Evolutionary conservation across 2,329 filamentous ascomycete species (phyloP).

Genomic region (Colletotrichum sp.): DNA sequence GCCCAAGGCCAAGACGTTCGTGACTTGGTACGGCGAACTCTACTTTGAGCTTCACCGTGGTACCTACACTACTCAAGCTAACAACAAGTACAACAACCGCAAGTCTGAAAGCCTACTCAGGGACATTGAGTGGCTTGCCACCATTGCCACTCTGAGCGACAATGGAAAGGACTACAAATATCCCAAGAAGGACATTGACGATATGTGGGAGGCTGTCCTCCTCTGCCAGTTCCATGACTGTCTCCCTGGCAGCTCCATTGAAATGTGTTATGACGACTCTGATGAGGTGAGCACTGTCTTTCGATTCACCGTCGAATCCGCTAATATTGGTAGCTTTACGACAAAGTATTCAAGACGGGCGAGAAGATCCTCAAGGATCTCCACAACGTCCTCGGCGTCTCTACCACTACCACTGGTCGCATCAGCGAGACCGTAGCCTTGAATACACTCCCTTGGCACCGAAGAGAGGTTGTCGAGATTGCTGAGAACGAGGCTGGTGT

Average conservation of each 20-base stretch:
- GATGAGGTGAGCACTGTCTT: slow-evolving; percentile 64
- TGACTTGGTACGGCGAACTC: slow-evolving; percentile 97
- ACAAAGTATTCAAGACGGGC: slow-evolving; percentile 79
- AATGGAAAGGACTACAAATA: slow-evolving; percentile 75
- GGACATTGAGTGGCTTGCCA: slow-evolving; percentile 87
- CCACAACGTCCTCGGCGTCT: slow-evolving; percentile 69
- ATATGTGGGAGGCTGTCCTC: slow-evolving; percentile 92
- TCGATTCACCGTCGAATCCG: neutral
- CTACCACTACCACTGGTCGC: slow-evolving; percentile 42
- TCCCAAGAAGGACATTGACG: slow-evolving; percentile 90
- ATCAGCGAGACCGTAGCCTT: slow-evolving; percentile 65
- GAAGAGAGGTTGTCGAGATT: slow-evolving; percentile 74
- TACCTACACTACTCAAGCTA: slow-evolving; percentile 96
- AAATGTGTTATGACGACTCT: slow-evolving; percentile 98
- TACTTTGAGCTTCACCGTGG: slow-evolving; percentile 98
- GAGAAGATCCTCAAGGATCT: slow-evolving; percentile 74
- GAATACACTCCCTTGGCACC: slow-evolving; percentile 88
- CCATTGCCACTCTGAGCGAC: slow-evolving; percentile 78
- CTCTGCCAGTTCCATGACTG: slow-evolving; percentile 99
- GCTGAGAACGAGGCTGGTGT: slow-evolving; percentile 58
- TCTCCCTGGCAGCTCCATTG: slow-evolving; percentile 90
- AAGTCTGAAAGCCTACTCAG: slow-evolving; percentile 84
- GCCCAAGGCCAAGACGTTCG: slow-evolving; percentile 77
- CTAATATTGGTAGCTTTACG: slow-evolving; percentile 68
- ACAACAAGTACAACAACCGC: slow-evolving; percentile 96